These are phyloP conservation scores for Aegilops speltoides DNA, from an alignment of 176 grass and related monocot species.

Conservation along the genomic window DNA sequence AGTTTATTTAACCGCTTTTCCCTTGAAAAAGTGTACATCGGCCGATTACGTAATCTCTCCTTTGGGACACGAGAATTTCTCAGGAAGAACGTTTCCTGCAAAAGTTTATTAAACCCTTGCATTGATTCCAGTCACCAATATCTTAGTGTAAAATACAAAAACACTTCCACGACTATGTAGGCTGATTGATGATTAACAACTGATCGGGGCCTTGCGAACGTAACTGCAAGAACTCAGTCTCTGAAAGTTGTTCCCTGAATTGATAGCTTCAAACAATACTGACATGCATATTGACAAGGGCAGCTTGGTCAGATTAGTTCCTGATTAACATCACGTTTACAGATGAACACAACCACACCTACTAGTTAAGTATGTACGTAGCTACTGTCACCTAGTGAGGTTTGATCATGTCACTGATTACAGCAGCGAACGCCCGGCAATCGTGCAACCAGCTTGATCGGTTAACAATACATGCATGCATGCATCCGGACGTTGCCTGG, in stretches of 20 bases:
- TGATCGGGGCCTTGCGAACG: background rate
- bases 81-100: background rate
- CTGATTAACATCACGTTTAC: background rate
- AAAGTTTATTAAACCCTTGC: background rate
- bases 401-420: constrained; percentile 19
- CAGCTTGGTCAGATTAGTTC: constrained; percentile 6
- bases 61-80: background rate
- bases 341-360: background rate
- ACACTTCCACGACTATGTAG: background rate
- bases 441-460: background rate
- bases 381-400: background rate
- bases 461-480: background rate
- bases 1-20: background rate
- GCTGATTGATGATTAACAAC: background rate
- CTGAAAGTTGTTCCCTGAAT: constrained; percentile 7
- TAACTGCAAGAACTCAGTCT: background rate
- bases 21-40: too few species aligned
- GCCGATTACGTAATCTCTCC: background rate
- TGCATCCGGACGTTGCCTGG: background rate
- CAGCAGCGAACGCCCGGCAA: background rate
- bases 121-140: background rate
- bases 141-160: background rate
- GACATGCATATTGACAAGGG: background rate
- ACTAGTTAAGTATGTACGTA: background rate
- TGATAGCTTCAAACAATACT: background rate